Base-by-base conservation (phyloP, 2,329 filamentous ascomycete species). In the Xylaria sp. region DNA sequence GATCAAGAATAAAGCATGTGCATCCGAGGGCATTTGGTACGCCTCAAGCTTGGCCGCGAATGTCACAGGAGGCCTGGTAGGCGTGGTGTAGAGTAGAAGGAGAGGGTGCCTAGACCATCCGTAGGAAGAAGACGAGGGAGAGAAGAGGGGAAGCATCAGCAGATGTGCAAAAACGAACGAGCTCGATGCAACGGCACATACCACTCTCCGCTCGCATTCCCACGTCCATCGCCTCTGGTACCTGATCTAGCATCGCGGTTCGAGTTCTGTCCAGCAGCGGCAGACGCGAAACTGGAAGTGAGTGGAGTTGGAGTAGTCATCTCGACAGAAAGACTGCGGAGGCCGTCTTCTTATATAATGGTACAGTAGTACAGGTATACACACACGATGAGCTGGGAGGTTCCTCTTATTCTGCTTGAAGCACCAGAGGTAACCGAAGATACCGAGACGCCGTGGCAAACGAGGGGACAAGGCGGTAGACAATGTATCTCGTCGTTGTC, bases 261-360 rank as follows among this genome's bases (percentile, higher is more conserved):
- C 79, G 85, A 83, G 76, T 86, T 90, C 81, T 93, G 91, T 81
- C 92, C 92, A 80, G 92, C 92, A 75, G 92, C 92, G 77, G 92
- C 92, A 79, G 92, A 94, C 80, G 92, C 92, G 83, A 94, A 94
- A 86, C 91, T 94, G 76, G 92, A 93, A 77, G 33, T 36, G 33
- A 36, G 33, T 91, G 90, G 81, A 94, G 88, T 36, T 84, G 92
- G 90, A 80, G 90, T 89, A 84, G 91, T 88, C 91, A 94, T 86
- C 69, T 72, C 81, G 68, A 62, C 33, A 60, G 15, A 20, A 46
- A 48, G 48, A 67, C 48, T 62, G 58, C 43, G 49, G 59, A 56
- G 25, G 51, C 58, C 55, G 59, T 58, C 23, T 65, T 61, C 49
- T 55, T 62, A 43, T 60, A 43, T 33, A 28, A 46, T 49, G n/a